Evolutionary conservation across 139 green algal genomes (phyloP).

Genomic region (Coelastrella sp.): DNA sequence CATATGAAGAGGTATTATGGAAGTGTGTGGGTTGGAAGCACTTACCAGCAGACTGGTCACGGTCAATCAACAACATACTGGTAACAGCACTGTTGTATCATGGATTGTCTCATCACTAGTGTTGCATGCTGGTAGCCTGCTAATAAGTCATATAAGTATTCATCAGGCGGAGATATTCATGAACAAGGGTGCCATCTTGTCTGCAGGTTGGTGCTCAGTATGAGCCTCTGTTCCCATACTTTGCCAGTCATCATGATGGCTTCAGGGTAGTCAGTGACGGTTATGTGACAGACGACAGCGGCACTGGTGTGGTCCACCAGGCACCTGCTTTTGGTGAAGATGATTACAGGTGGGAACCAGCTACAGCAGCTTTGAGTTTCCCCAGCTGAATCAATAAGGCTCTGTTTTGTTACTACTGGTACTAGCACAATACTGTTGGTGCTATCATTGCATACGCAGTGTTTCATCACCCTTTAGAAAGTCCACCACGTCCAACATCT

Average conservation of each 20-base stretch:
- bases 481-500: no score
- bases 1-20: no score
- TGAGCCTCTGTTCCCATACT: slow-evolving; percentile 96
- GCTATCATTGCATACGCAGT: neutral
- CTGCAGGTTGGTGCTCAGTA: slow-evolving; percentile 78
- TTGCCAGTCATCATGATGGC: slow-evolving; percentile 74
- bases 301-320: slow-evolving; percentile 96
- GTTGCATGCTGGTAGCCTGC: neutral
- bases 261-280: slow-evolving; percentile 88
- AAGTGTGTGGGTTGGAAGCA: no score
- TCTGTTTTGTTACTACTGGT: neutral
- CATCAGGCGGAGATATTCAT: neutral
- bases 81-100: neutral
- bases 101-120: neutral
- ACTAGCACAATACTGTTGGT: neutral
- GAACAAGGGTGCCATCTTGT: neutral
- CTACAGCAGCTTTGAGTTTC: neutral
- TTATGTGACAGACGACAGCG: slow-evolving; percentile 97
- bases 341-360: slow-evolving; percentile 63
- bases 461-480: no score
- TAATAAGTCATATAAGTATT: no score
- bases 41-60: no score
- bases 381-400: neutral
- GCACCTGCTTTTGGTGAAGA: slow-evolving; percentile 98
- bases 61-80: neutral